Percentiles rank a stretch among this genome's conserved stretches.
phyloP scores from a whole-genome alignment of 305 asterid species.

The Solanum hybrid region DNA sequence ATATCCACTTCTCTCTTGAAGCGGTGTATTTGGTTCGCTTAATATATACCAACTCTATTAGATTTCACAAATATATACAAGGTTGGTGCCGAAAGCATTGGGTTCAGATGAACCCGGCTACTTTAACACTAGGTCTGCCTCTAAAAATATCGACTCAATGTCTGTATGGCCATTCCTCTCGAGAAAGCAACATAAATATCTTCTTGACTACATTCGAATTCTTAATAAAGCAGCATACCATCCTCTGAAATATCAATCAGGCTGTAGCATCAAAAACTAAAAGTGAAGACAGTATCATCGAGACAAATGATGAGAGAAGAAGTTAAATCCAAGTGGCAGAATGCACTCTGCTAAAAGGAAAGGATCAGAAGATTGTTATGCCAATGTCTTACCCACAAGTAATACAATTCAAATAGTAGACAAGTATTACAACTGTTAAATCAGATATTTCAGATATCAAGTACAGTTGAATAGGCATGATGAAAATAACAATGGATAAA shows the following conservation, averaged over 20 bases:
- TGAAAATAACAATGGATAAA: background rate
- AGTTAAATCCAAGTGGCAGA: background rate
- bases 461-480: background rate
- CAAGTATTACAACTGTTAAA: background rate
- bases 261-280: background rate
- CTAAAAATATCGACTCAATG: background rate
- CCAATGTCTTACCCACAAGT: background rate
- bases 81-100: background rate
- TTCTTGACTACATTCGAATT: background rate
- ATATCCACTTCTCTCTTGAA: background rate
- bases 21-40: background rate
- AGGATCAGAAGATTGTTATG: background rate
- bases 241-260: background rate
- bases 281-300: background rate
- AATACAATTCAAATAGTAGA: background rate
- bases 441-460: background rate
- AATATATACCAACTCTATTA: background rate
- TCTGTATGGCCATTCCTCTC: background rate
- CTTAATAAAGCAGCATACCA: background rate
- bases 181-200: background rate
- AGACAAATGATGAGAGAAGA: background rate
- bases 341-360: background rate
- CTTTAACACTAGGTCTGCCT: background rate
- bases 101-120: background rate
- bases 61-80: background rate